Evolutionary conservation across 2,329 filamentous ascomycete genomes (phyloP), one percentile per base, ranked within the genome.

Genomic region (Periconia sp.): DNA sequence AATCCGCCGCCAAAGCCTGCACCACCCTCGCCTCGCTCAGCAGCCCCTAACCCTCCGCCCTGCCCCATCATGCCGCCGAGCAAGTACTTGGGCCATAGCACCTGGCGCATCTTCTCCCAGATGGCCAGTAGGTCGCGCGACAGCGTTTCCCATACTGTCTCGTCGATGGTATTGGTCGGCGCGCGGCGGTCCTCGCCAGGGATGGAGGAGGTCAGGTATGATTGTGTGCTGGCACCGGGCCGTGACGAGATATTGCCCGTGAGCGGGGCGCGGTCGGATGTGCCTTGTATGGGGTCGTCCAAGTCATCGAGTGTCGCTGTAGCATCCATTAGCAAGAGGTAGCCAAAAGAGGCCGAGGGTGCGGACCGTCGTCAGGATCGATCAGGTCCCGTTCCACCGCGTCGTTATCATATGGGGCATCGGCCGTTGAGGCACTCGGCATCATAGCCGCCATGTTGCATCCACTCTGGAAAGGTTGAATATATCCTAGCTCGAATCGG

Each of bases 71-170:
- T 77, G 26, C 83, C 83, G 28, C 83, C 83, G 17, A 99, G 86
- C 35, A 99, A 80, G 74, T 97, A 97, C 65, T 92, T 92, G 13
- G 94, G 94, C 73, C 90, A 99, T 48, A 99, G 83, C 26, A 99
- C 94, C 77, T 96, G 92, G 70, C 89, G 86, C 86, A 99, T 90
- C 80, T 99, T 99, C 74, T 89, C 88, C 92, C 94, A 97, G 24
- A 97, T 90, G 18, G 91, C 94, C 6, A 92, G 74, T 54, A 99
- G 76, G 70, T 99, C 94, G 56, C 94, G 87, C 38, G 88, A 89
- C 48, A 99, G 78, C n/a, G 94, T 99, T 30, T 92, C 89, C 94
- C 94, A 99, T 28, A 99, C 94, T 2, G 85, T 86, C 75, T 99
- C 94, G 71, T 99, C 94, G 70, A 99, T 95, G 32, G 94, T 99